Percentiles rank a stretch among this genome's conserved stretches.
Conservation (phyloP, 1,139 yeast genomes). For the Debaryomyces subglobosus region DNA sequence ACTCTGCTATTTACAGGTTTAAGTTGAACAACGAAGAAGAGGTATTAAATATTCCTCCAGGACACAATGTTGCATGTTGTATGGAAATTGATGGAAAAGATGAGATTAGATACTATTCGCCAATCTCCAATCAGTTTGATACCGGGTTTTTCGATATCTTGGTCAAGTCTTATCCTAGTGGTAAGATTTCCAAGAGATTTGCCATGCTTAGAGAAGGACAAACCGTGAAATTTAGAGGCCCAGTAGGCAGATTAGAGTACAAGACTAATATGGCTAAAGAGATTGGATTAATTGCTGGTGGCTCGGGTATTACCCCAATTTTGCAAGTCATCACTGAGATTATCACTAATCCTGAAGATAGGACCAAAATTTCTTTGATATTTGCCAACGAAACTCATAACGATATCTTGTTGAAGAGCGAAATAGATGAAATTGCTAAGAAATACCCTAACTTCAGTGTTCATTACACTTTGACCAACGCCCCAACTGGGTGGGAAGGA, state of each 20-base stretch:
- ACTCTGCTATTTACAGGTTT: conserved; percentile 74
- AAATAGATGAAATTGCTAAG: conserved; percentile 66
- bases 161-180: conserved; percentile 72
- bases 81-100: conserved; percentile 60
- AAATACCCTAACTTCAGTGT: conserved; percentile 65
- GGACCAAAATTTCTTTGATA: conserved; percentile 59
- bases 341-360: conserved; percentile 68
- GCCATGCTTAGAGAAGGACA: conserved; percentile 67
- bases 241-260: conserved; percentile 73
- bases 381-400: conserved; percentile 75
- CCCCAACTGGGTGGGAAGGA: conserved; percentile 55
- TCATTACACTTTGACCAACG: conserved; percentile 36
- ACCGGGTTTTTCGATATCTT: conserved; percentile 73
- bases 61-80: conserved; percentile 72
- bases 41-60: conserved; percentile 66
- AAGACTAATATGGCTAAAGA: conserved; percentile 60
- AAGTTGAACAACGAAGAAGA: conserved; percentile 63
- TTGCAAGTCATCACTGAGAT: conserved; percentile 66
- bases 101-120: conserved; percentile 70
- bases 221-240: conserved; percentile 72
- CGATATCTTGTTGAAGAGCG: conserved; percentile 69
- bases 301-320: conserved; percentile 81
- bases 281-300: conserved; percentile 77
- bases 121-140: conserved; percentile 71
- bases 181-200: conserved; percentile 65